Evolutionary conservation across 2,329 filamentous ascomycete genomes (phyloP), one percentile per base, ranked within the genome.

Genomic region (Curvularia spicifera): DNA sequence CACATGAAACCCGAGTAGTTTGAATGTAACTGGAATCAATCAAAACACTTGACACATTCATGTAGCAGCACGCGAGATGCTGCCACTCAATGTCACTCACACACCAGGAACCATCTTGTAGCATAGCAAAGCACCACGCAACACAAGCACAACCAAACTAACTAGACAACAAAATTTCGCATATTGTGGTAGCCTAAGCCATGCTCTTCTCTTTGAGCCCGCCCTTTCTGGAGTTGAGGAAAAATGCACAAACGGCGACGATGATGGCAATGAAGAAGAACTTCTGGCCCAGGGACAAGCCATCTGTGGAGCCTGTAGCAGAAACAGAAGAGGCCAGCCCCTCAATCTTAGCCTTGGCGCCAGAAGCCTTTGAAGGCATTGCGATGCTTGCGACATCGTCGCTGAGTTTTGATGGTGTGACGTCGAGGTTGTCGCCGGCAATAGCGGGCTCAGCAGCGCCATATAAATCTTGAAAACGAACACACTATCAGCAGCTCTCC

Each of bases 281-380:
- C 76, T 83, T 84, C 61, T 78, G 74, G 35, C 73, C 65, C 57
- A 76, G 62, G 52, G 78, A 79, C 52, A 83, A 68, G 31, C 80
- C 80, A 52, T 76, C 68, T 26, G 33, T 6, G 33, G 33, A 37
- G 15, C 33, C 33, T n/a, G 64, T 65, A 50, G 58, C 65, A 47
- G 59, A 33, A 18, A 59, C 61, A 29, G 60, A 61, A 47, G 63
- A 56, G 24, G 59, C 60, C 39, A 68, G 56, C 26, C 65, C 64
- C 26, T 64, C 61, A 31, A 66, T 53, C 47, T 68, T 64, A 33
- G 65, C 44, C 50, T 55, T 64, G 45, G 59, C 52, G 53, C 56
- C 33, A 51, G 56, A 59, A 40, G 51, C 42, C 52, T 66, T 58
- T 63, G 67, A 62, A 60, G 62, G 70, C 51, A 60, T 66, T 47